Evolutionary conservation across 1,284 basidiomycete genomes (phyloP), one percentile per base, ranked within the genome.

Genomic region (Omphalotus olearius): DNA sequence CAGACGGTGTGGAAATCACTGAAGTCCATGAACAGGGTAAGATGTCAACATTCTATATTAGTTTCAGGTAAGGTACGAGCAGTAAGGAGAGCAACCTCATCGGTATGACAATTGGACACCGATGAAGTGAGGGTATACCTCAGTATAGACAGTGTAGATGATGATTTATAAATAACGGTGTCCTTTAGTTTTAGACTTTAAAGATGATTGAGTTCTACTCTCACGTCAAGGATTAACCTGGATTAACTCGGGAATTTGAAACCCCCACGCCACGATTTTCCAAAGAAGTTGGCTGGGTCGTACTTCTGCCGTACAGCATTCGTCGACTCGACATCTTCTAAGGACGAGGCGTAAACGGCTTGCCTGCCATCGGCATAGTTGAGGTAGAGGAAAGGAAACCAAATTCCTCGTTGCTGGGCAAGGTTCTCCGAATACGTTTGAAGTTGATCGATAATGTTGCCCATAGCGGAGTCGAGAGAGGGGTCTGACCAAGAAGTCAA

Each of bases 351-450:
- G 25, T 51, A 51, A 2, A 48, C 45, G 6, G 41, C 17, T 25
- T 55, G 53, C 17, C 43, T 36, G 4, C 43, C 53, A 11, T 40
- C 38, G 5, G 53, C 49, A 35, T 55, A 55, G 26, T 55, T 55
- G 9, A 47, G 37, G 28, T 55, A 55, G 10, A 55, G 10, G 17
- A 55, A 55, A 13, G 26, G n/a, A 10, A 45, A 44, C 11, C 51
- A 46, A 11, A 51, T 26, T 13, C 25, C 45, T 16, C 38, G 47
- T 42, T 48, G n/a, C 7, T 33, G 38, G 13, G 45, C 33, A 7
- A 30, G 16, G 4, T 11, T 20, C 37, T 51, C 53, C 20, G 28
- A 33, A 38, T 45, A 55, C n/a, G n/a, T 20, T 10, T 40, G 25
- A 18, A 51, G 36, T 6, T 30, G 33, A 18, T 35, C 16, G 26